A percentile compares a stretch with the other conserved stretches of the same genome.
These are phyloP conservation scores for Lasiosphaeris hirsuta DNA, from an alignment of 495 filamentous ascomycete genomes.

Conservation along the genomic window DNA sequence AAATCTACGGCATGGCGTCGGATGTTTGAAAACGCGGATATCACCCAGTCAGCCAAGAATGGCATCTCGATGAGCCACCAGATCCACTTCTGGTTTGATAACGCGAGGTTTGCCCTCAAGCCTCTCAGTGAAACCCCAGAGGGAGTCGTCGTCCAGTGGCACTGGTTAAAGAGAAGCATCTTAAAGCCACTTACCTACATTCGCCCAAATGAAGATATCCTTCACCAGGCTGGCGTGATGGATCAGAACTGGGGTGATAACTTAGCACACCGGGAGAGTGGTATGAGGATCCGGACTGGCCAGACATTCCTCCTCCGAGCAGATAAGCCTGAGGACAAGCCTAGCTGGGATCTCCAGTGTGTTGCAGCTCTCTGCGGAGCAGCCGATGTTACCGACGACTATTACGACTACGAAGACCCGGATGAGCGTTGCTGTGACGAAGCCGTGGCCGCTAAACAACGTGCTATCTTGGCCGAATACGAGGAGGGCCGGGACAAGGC, in stretches of 20 bases:
- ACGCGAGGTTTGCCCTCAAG: constrained; percentile 13
- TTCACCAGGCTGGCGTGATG: constrained; percentile 10
- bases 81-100: background rate
- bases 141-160: constrained; percentile 15
- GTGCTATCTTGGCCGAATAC: constrained; percentile 4
- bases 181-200: constrained; percentile 2
- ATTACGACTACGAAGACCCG: constrained; percentile 3
- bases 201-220: background rate
- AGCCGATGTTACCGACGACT: constrained; percentile 8
- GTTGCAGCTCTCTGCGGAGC: constrained; percentile 6
- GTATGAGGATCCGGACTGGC: constrained; percentile 1
- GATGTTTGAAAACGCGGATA: constrained; percentile 3
- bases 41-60: constrained; percentile 14
- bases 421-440: constrained; percentile 6
- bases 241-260: constrained; percentile 3
- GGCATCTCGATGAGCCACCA: constrained; percentile 12
- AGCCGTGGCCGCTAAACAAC: constrained; percentile 6
- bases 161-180: constrained; percentile 12
- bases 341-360: constrained; percentile 2
- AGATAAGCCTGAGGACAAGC: constrained; percentile 5
- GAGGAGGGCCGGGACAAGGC: no score
- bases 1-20: constrained; percentile 7
- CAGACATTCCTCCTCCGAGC: constrained; percentile 3
- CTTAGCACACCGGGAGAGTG: constrained; percentile 10
- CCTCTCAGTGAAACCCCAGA: constrained; percentile 10